Evolutionary conservation across 768 basidiomycete species (phyloP), one percentile per base, ranked within the genome.

Genomic region (Hericium erinaceus): DNA sequence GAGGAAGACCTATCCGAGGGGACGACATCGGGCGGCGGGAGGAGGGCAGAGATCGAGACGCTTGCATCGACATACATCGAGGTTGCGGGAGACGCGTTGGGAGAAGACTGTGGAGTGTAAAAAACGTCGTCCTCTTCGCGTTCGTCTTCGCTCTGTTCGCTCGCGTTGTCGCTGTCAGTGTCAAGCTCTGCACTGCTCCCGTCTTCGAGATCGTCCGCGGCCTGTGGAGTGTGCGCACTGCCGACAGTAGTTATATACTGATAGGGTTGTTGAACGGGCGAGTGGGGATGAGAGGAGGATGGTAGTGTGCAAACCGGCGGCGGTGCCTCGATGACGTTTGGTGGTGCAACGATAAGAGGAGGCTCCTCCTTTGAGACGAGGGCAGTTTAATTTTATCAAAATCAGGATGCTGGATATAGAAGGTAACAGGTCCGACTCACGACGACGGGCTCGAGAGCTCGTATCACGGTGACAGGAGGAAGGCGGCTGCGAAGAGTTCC

Each of bases 81-180:
- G 5, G 57, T 55, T 18, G 59, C 59, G 6, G 49, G 49, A 24
- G 49, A 51, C 7, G 28, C 24, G 28, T 24, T 51, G 46, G 62
- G 60, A 8, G 64, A 65, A 33, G 64, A 54, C 48, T 58, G 56
- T 26, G 65, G 58, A 33, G 63, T 64, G 22, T 55, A 56, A 57
- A 66, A 64, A 2, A 54, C 12, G 44, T 62, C 54, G 16, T 52
- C 16, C 15, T 28, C 39, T 2, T 57, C 40, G 28, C 54, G 48
- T 12, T 44, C 46, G 33, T 56, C 61, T 4, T 28, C 38, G 20
- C 58, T 39, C 54, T 50, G 68, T 20, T 53, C 40, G 37, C 22
- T 40, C 15, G 16, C 49, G n/a, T 8, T 28, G 49, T 51, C 24
- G 49, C 15, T 51, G 49, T 51, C 26, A 28, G 49, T 51, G 44